Percentiles rank a stretch among this genome's conserved stretches.
These are phyloP conservation scores for Leavenworthia alabamica DNA, from an alignment of 345 rosid species.

Conservation along the genomic window DNA sequence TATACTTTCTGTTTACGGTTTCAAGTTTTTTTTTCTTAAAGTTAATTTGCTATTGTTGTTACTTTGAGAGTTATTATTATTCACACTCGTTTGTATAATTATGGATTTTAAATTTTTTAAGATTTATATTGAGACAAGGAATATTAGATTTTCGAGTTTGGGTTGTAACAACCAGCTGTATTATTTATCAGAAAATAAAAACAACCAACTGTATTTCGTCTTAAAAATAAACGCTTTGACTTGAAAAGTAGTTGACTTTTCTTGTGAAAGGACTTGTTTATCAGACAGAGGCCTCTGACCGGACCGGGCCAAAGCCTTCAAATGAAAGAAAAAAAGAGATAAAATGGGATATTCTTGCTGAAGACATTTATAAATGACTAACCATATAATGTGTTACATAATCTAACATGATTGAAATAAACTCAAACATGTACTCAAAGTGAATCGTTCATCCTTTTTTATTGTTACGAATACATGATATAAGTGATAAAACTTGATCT, in stretches of 20 bases:
- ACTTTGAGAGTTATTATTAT: slow-evolving; percentile 8
- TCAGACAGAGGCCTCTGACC: neutral
- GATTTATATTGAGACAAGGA: slow-evolving; percentile 4
- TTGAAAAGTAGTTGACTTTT: slow-evolving; percentile 10
- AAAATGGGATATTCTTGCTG: neutral
- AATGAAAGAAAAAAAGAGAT: neutral
- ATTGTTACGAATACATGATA: too few relatives aligned
- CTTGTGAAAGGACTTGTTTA: neutral
- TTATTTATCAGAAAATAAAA: neutral
- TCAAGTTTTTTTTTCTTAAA: neutral
- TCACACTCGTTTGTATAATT: slow-evolving; percentile 13
- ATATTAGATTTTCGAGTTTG: slow-evolving; percentile 12
- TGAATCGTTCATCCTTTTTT: neutral
- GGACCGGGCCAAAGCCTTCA: neutral
- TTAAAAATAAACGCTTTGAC: slow-evolving; percentile 12
- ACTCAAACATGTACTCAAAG: too few relatives aligned
- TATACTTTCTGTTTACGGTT: neutral
- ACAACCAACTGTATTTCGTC: slow-evolving; percentile 20
- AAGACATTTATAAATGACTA: too few relatives aligned
- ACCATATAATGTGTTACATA: too few relatives aligned
- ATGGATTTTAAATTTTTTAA: neutral
- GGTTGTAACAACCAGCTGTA: slow-evolving; percentile 22
- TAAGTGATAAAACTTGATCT: too few relatives aligned
- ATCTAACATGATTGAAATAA: too few relatives aligned
- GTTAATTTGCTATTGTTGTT: neutral